A percentile compares a stretch with the other conserved stretches of the same genome.
These are phyloP conservation scores for Beauveria sp. DNA, from an alignment of 2,329 filamentous ascomycete genomes.

Conservation along the genomic window DNA sequence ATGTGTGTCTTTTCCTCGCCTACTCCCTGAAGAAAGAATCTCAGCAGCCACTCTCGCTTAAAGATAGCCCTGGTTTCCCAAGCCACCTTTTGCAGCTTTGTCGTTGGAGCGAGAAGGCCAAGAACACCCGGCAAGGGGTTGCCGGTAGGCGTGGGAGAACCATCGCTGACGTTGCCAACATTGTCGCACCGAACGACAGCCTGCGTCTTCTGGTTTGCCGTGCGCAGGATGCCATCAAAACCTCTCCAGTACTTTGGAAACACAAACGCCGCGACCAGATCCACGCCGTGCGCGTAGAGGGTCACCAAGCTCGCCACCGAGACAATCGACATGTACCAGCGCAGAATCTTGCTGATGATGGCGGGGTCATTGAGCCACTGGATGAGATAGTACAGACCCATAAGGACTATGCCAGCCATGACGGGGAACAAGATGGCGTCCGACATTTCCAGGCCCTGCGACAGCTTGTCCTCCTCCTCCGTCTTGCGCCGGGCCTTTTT, in stretches of 20 bases:
- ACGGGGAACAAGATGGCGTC: constrained; percentile 84
- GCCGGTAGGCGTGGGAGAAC: constrained; percentile 16
- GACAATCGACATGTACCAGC: constrained; percentile 74
- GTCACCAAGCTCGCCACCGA: constrained; percentile 70
- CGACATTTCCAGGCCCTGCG: constrained; percentile 49
- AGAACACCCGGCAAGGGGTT: constrained; percentile 25
- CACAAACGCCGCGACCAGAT: constrained; percentile 56
- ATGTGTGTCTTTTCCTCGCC: constrained; percentile 40
- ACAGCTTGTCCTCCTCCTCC: constrained; percentile 42
- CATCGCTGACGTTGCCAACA: constrained; percentile 22
- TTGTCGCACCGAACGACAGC: constrained; percentile 31
- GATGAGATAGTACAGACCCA: constrained; percentile 77
- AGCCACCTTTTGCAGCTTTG: constrained; percentile 16
- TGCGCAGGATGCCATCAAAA: constrained; percentile 33
- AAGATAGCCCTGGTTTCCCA: constrained; percentile 48
- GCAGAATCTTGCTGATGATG: constrained; percentile 74
- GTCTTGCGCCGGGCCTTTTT: constrained; percentile 34
- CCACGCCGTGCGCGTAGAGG: constrained; percentile 64
- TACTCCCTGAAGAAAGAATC: constrained; percentile 44
- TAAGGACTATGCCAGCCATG: constrained; percentile 63
- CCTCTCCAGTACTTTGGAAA: constrained; percentile 68
- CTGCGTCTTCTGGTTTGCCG: constrained; percentile 34
- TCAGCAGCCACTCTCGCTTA: constrained; percentile 43
- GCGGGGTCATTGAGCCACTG: constrained; percentile 79
- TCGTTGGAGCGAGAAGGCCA: constrained; percentile 25